phyloP scores from a whole-genome alignment of 176 grass and related monocot species.

The Musa itinerans region DNA sequence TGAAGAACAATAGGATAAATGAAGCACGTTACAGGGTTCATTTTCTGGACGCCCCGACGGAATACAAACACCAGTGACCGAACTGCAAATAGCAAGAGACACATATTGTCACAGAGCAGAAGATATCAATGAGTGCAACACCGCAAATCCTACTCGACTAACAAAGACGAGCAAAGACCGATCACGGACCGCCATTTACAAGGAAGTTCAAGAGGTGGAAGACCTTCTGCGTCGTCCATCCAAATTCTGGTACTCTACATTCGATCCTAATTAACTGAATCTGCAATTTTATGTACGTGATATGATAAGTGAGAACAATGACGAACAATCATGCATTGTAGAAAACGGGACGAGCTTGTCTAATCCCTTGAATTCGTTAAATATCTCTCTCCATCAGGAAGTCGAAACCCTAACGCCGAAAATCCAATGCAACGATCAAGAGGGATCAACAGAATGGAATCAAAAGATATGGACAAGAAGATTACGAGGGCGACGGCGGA shows the following conservation, averaged over 20 bases:
- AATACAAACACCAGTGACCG: background rate
- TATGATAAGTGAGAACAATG: background rate
- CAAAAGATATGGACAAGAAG: background rate
- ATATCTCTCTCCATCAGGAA: too few relatives aligned
- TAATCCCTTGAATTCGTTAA: background rate
- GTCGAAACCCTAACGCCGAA: background rate
- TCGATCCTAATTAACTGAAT: constrained; percentile 71
- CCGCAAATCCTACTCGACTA: background rate
- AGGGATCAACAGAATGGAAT: background rate
- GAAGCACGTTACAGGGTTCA: background rate
- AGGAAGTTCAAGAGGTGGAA: constrained; percentile 82
- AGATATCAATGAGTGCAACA: too few relatives aligned
- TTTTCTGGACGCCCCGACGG: background rate
- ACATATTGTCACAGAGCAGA: too few relatives aligned
- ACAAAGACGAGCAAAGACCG: background rate
- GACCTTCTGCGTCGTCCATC: constrained; percentile 88
- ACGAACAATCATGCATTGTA: background rate
- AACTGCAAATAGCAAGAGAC: background rate
- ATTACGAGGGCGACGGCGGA: constrained; percentile 58
- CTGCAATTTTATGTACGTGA: constrained; percentile 20
- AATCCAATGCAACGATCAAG: too few relatives aligned
- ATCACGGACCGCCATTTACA: constrained; percentile 48
- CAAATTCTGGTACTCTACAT: constrained; percentile 71
- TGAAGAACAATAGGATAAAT: background rate
- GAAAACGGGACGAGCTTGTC: background rate